Conservation (phyloP, 768 basidiomycete species). For the Pisolithus tinctorius region DNA sequence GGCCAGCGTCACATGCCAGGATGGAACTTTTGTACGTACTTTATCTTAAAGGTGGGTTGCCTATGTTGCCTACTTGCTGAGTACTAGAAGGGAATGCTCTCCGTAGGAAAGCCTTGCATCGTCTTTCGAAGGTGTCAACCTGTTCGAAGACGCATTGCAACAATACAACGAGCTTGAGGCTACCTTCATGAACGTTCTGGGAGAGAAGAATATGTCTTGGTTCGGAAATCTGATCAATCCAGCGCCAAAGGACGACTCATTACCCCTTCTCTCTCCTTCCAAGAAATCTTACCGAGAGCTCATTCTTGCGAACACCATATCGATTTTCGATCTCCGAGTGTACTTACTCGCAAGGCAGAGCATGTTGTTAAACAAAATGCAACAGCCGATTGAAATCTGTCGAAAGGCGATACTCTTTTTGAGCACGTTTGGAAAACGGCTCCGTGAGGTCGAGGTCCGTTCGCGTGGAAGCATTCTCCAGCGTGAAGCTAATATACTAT, state of each 20-base stretch:
- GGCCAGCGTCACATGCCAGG: conserved; percentile 88
- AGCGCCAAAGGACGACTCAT: conserved; percentile 65
- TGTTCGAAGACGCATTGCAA: conserved; percentile 82
- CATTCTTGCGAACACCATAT: conserved; percentile 84
- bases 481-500: conserved; percentile 14
- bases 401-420: conserved; percentile 71
- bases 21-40: conserved; percentile 99
- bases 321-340: conserved; percentile 88
- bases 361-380: conserved; percentile 61
- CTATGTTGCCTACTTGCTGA: neutral
- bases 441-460: conserved; percentile 71
- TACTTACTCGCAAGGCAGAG: conserved; percentile 90
- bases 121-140: conserved; percentile 85
- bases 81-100: conserved; percentile 2
- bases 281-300: conserved; percentile 87
- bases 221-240: conserved; percentile 81
- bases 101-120: conserved; percentile 85
- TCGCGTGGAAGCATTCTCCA: conserved; percentile 1
- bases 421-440: conserved; percentile 61
- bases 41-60: conserved; percentile 79
- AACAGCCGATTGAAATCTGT: conserved; percentile 63
- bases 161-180: conserved; percentile 91
- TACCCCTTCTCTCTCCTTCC: conserved; percentile 67
- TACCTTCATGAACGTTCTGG: conserved; percentile 66
- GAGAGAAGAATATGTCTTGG: conserved; percentile 86